Conservation (phyloP, 768 basidiomycete genomes). For the Sporobolomyces roseus region DNA sequence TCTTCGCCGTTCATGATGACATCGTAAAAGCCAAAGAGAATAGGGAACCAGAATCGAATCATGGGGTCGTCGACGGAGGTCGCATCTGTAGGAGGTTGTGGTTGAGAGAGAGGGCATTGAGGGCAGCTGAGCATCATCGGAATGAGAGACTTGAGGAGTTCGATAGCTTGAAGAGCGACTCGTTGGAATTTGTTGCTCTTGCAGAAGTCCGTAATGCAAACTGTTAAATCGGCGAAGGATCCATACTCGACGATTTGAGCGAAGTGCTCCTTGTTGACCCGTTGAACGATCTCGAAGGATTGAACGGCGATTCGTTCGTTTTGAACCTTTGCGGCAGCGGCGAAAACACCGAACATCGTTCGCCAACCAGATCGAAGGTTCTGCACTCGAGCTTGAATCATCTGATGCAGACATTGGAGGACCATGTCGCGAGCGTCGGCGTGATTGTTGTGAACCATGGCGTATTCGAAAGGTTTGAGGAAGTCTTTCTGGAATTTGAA, state of each 20-base stretch:
- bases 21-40: slow-evolving; percentile 96
- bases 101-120: slow-evolving; percentile 55
- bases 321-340: slow-evolving; percentile 78
- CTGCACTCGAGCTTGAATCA: slow-evolving; percentile 90
- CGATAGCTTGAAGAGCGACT: slow-evolving; percentile 90
- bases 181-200: slow-evolving; percentile 99
- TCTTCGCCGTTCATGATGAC: slow-evolving; percentile 99
- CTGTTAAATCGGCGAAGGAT: slow-evolving; percentile 89
- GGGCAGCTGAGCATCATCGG: slow-evolving; percentile 83
- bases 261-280: slow-evolving; percentile 87
- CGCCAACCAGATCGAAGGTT: slow-evolving; percentile 98
- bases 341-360: slow-evolving; percentile 98
- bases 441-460: slow-evolving; percentile 93
- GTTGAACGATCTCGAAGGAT: slow-evolving; percentile 92
- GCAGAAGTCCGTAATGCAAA: slow-evolving; percentile 98
- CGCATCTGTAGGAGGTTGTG: slow-evolving; percentile 16
- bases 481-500: slow-evolving; percentile 99
- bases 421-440: slow-evolving; percentile 97
- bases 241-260: slow-evolving; percentile 84
- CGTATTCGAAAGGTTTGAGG: slow-evolving; percentile 93
- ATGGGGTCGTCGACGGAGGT: slow-evolving; percentile 61
- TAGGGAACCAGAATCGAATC: slow-evolving; percentile 96
- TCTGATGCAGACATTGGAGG: slow-evolving; percentile 94
- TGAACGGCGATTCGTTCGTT: slow-evolving; percentile 84
- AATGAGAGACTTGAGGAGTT: slow-evolving; percentile 75